Evolutionary conservation across 2,329 filamentous ascomycete species (phyloP), one percentile per base, ranked within the genome.

Genomic region (Venturia effusa): DNA sequence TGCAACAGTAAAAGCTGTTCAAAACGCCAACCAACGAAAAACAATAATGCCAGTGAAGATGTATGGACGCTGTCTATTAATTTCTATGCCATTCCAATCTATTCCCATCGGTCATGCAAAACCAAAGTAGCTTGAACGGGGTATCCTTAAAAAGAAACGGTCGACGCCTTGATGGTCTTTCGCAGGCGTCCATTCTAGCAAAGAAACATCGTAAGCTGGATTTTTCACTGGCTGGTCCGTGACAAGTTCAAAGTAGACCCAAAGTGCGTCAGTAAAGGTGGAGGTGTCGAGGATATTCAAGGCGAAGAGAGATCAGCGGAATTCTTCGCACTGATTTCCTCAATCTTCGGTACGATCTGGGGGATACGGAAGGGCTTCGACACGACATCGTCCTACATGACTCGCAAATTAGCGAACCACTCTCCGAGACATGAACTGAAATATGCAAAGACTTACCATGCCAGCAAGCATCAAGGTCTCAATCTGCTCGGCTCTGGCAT

Each of bases 361-460:
- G 74, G 73, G 39, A 81, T 80, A n/a, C 79, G 71, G 67, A 81
- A 81, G 0, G 79, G 79, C 66, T 81, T 81, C 34, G 72, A 75
- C 3, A 81, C 78, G 3, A 81, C 79, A 67, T 80, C 78, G 66
- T 81, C 79, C 76, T 78, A 62, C 65, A 62, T 8, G 10, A 57
- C 27, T 5, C 60, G 22, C 22, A 19, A 17, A 45, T 45, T 32
- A 59, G 41, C 41, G 61, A n/a, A 61, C 5, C 24, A 37, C 22
- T 17, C 10, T 22, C 57, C 41, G 6, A 59, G 40, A 17, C 45
- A n/a, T 17, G 40, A 24, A 32, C 10, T 10, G 37, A 15, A 39
- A 10, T 11, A 10, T 39, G 3, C 8, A 11, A 39, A 8, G 30
- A 66, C 70, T 64, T 64, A 71, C 70, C 75, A 76, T 76, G 32